Evolutionary conservation across 305 asterid genomes (phyloP).

Genomic region (Stenogyne calaminthoides): DNA sequence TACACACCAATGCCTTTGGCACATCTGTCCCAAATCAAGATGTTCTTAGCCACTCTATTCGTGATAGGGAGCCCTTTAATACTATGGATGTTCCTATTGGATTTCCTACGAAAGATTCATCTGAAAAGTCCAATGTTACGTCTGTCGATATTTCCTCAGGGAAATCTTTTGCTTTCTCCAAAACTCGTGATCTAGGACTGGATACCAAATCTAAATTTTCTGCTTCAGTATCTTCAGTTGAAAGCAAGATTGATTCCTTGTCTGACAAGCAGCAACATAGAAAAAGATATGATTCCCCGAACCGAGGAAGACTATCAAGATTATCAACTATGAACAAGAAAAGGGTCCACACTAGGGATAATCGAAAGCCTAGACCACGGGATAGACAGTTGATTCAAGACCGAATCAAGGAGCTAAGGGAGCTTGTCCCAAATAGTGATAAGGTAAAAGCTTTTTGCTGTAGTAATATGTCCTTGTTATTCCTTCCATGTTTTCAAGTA

Average conservation of each 20-base stretch:
- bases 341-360: conserved; percentile 46
- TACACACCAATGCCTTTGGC: conserved; percentile 24
- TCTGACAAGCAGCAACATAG: conserved; percentile 40
- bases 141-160: conserved; percentile 34
- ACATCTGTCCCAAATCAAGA: conserved; percentile 36
- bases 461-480: neutral
- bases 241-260: conserved; percentile 40
- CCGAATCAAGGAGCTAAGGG: conserved; percentile 81
- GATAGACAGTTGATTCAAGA: conserved; percentile 95
- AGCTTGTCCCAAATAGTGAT: conserved; percentile 82
- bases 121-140: conserved; percentile 37
- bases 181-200: conserved; percentile 34
- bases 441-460: conserved; percentile 50
- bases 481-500: conserved; percentile 24
- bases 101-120: conserved; percentile 23
- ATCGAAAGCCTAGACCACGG: conserved; percentile 72
- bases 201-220: conserved; percentile 26
- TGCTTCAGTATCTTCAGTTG: conserved; percentile 52
- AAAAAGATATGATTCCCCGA: conserved; percentile 38
- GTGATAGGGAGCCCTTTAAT: conserved; percentile 32
- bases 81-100: conserved; percentile 44
- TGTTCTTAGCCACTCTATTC: conserved; percentile 30
- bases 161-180: conserved; percentile 36
- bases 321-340: conserved; percentile 47
- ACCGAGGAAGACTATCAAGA: conserved; percentile 40